Conservation (phyloP, 768 basidiomycete genomes). For the Lactifluus hygrophoroides region DNA sequence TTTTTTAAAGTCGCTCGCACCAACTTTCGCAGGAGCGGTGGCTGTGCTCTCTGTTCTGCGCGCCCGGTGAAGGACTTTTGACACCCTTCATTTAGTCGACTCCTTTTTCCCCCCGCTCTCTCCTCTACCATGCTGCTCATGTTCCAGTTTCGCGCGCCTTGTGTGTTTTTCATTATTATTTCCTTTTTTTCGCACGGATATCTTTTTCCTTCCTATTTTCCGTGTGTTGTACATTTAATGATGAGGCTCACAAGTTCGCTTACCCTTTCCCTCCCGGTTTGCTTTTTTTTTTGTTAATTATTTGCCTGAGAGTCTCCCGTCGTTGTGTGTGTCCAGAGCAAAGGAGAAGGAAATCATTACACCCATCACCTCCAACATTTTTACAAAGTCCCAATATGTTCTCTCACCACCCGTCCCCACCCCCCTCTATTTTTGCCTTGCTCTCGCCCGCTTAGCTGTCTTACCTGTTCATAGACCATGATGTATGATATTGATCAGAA, state of each 20-base stretch:
- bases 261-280: background rate
- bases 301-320: background rate
- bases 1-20: too few relatives aligned
- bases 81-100: constrained; percentile 3
- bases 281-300: background rate
- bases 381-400: background rate
- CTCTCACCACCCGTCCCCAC: background rate
- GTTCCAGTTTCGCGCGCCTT: background rate
- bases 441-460: constrained; percentile 7
- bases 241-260: background rate
- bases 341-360: constrained; percentile 1
- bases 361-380: background rate
- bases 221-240: constrained; percentile 11
- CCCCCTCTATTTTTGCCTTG: background rate
- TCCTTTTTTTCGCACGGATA: background rate
- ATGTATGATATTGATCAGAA: constrained; percentile 13
- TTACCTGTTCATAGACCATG: constrained; percentile 9
- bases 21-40: background rate
- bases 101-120: background rate
- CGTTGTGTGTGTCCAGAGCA: background rate
- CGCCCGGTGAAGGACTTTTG: background rate
- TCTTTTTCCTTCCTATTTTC: background rate
- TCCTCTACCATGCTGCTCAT: background rate
- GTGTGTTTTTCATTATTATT: constrained; percentile 1
- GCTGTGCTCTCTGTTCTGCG: too few relatives aligned